Percentiles rank a stretch among this genome's conserved stretches.
These are phyloP conservation scores for Aureobasidium melanogenum DNA, from an alignment of 2,329 filamentous ascomycete genomes.

Conservation along the genomic window DNA sequence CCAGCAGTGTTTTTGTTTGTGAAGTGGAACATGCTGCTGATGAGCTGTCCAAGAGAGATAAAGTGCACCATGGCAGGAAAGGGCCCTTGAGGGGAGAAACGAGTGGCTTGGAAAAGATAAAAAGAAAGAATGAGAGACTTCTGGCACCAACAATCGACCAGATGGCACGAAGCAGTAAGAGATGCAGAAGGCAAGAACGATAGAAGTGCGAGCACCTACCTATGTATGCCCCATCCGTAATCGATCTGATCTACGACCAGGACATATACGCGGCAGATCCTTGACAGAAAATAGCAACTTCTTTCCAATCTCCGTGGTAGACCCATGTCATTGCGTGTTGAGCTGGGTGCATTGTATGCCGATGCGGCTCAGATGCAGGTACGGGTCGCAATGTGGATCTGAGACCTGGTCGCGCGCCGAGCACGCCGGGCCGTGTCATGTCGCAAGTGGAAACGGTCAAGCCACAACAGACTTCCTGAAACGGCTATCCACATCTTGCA, in stretches of 20 bases:
- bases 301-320: background rate
- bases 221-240: background rate
- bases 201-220: background rate
- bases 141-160: background rate
- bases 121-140: background rate
- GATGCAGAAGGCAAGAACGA: background rate
- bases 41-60: background rate
- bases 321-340: background rate
- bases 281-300: background rate
- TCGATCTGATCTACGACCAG: background rate
- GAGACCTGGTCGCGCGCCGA: background rate
- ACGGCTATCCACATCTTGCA: background rate
- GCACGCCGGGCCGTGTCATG: background rate
- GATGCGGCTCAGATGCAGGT: background rate
- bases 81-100: background rate
- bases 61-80: background rate
- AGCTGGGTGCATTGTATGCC: background rate
- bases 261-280: background rate
- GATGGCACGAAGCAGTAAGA: background rate
- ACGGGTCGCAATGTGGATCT: background rate
- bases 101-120: background rate
- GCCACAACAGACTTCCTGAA: background rate
- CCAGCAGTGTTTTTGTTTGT: background rate
- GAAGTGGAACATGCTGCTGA: background rate
- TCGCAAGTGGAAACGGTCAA: background rate